A percentile compares a stretch with the other conserved stretches of the same genome.
Conservation (phyloP, 2,329 filamentous ascomycete genomes). For the Cytospora piceicola region DNA sequence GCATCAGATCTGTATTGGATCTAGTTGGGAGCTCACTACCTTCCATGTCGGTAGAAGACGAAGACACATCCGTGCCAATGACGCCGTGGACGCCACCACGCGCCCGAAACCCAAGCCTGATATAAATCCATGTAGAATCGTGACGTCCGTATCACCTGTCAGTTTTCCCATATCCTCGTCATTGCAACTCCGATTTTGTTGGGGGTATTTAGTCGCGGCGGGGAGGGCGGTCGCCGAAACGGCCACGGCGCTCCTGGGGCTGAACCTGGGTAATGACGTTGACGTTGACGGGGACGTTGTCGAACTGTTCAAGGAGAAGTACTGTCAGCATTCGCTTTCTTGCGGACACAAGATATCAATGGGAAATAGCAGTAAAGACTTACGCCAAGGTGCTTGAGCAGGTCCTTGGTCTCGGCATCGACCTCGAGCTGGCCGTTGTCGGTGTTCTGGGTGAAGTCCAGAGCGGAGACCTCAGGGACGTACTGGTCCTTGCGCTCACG, state of each 20-base stretch:
- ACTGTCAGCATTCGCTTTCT: slow-evolving; percentile 12
- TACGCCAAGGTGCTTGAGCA: slow-evolving; percentile 98
- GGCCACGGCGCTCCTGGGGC: slow-evolving; percentile 71
- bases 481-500: slow-evolving; percentile 99
- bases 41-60: slow-evolving; percentile 48
- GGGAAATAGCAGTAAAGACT: slow-evolving; percentile 49
- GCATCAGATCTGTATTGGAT: slow-evolving; percentile 63
- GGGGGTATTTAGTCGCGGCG: slow-evolving; percentile 49
- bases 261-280: slow-evolving; percentile 88
- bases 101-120: slow-evolving; percentile 41
- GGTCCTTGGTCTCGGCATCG: slow-evolving; percentile 97
- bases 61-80: slow-evolving; percentile 23
- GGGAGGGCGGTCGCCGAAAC: slow-evolving; percentile 50
- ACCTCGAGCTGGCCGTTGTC: slow-evolving; percentile 94
- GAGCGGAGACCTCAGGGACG: slow-evolving; percentile 96
- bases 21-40: slow-evolving; percentile 61
- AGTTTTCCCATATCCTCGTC: slow-evolving; percentile 33
- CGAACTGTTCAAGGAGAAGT: slow-evolving; percentile 68
- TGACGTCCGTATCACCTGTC: slow-evolving; percentile 40
- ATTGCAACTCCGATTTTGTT: slow-evolving; percentile 12
- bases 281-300: slow-evolving; percentile 96
- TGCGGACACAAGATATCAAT: slow-evolving; percentile 31
- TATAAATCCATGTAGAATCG: slow-evolving; percentile 17
- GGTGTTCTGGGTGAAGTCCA: slow-evolving; percentile 95
- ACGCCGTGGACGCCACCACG: slow-evolving; percentile 55